Evolutionary conservation across 1,284 basidiomycete genomes (phyloP), one percentile per base, ranked within the genome.

Genomic region (Tranzscheliella williamsii): DNA sequence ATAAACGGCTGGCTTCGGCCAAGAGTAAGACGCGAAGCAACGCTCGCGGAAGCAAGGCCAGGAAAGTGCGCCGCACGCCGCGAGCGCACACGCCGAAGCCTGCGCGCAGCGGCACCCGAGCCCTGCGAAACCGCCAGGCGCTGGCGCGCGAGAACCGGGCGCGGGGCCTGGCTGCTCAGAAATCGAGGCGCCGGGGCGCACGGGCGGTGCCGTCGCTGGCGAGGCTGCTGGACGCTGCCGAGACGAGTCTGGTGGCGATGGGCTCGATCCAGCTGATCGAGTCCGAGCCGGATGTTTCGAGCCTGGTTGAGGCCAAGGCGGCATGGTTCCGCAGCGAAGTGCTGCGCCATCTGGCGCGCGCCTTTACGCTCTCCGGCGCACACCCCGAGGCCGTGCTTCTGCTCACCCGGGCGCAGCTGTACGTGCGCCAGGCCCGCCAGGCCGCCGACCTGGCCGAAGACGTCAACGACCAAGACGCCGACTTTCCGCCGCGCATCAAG

Each of bases 231-330:
- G 75, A 77, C 30, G 64, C 51, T 21, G 57, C 67, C 31, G 72
- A 74, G 52, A 63, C 56, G 40, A 64, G 61, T 22, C 57, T 75
- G 22, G 45, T 56, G 15, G 65, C 65, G 3, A 70, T 76, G 41
- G 65, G 68, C 20, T 67, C 63, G 4, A 63, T 77, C 17, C 51
- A 35, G 9, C 51, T 77, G 30, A 61, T 75, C 42, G 75, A 77
- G 49, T 63, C 64, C 15, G 70, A 77, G 43, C 68, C 75, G 17
- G 73, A 77, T 34, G 62, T 74, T 3, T 70, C 71, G 24, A 70
- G 64, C 32, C 52, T 77, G 17, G 50, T 77, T 24, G 75, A 77
- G 38, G 72, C 72, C 22, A 75, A 77, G 48, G 58, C 67, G 4
- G 69, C 67, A 3, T 73, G 63, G 65, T 75, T 73, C 67, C 56